Evolutionary conservation across 2,329 filamentous ascomycete genomes (phyloP).

Genomic region (Hypoxylon sp.): DNA sequence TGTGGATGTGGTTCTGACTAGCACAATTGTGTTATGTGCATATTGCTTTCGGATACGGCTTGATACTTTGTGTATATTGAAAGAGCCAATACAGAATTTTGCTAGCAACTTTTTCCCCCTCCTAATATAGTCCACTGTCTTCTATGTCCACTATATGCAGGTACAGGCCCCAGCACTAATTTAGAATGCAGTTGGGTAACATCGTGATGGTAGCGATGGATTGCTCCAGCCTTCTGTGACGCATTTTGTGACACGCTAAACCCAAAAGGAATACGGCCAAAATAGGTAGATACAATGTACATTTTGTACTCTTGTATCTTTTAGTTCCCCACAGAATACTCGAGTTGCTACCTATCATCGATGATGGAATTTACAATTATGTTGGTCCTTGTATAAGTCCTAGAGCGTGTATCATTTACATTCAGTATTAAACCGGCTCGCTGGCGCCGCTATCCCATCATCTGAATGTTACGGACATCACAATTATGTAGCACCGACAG

Average conservation of each 20-base stretch:
- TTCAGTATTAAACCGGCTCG: not conserved
- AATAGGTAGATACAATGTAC: not conserved
- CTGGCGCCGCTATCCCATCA: too few relatives aligned
- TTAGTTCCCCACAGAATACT: not conserved
- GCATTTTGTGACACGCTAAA: constrained; percentile 22
- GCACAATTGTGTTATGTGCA: not conserved
- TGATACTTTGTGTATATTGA: constrained; percentile 13
- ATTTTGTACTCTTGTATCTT: not conserved
- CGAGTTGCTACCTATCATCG: too few relatives aligned
- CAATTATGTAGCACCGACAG: too few relatives aligned
- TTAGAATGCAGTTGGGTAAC: constrained; percentile 28
- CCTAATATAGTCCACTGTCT: not conserved
- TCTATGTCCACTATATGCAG: constrained; percentile 11
- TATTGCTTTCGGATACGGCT: constrained; percentile 19
- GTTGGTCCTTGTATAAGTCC: not conserved
- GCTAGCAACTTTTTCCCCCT: not conserved
- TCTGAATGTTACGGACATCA: too few relatives aligned
- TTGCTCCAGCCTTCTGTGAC: constrained; percentile 21
- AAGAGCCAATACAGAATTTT: constrained; percentile 6
- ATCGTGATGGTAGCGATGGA: constrained; percentile 2
- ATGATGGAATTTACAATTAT: not conserved
- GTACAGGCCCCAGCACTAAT: constrained; percentile 11
- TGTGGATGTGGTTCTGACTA: constrained; percentile 1
- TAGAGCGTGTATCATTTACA: not conserved
- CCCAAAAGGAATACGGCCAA: not conserved